These are phyloP conservation scores for Mucuna pruriens DNA, from an alignment of 306 rosid genomes.

Conservation along the genomic window DNA sequence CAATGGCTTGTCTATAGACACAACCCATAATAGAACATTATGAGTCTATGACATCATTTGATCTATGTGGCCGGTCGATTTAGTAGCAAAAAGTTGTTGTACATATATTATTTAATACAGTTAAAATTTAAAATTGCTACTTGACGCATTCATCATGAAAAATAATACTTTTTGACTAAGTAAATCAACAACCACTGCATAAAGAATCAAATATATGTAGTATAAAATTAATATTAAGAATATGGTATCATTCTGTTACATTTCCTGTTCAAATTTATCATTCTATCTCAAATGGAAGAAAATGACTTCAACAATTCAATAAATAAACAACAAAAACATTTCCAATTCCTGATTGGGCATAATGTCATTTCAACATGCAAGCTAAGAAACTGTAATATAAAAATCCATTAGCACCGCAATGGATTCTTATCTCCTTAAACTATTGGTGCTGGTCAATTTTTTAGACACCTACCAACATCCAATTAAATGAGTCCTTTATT, in stretches of 20 bases:
- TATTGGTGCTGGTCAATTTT: background rate
- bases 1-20: background rate
- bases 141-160: background rate
- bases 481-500: background rate
- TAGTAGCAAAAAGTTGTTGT: background rate
- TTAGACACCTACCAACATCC: background rate
- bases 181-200: background rate
- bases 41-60: too few relatives aligned
- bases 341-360: background rate
- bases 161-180: background rate
- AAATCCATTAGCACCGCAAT: background rate
- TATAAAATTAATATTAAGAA: background rate
- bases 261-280: background rate
- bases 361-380: background rate
- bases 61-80: background rate
- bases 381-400: background rate
- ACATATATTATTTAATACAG: background rate
- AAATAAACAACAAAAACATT: background rate
- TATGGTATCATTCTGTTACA: background rate
- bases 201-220: background rate
- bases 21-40: background rate
- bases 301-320: background rate
- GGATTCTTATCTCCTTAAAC: background rate
- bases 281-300: background rate
- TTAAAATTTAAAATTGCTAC: background rate